These are phyloP conservation scores for Fraxinus angustifolia DNA, from an alignment of 305 asterid genomes.

Conservation along the genomic window DNA sequence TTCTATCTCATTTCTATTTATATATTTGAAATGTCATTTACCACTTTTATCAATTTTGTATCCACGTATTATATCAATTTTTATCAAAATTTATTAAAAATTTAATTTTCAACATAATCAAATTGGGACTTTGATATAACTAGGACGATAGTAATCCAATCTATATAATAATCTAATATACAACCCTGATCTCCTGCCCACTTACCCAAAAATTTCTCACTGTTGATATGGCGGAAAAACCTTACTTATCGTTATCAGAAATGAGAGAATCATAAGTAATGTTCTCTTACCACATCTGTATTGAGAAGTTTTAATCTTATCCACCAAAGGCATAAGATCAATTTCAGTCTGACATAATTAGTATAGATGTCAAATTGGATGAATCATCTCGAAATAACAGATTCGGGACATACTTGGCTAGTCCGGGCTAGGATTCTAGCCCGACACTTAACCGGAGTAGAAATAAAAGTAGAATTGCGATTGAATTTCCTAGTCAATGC, in stretches of 20 bases:
- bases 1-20: too few species aligned
- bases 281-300: neutral
- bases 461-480: too few species aligned
- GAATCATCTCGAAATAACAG: neutral
- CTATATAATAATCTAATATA: too few species aligned
- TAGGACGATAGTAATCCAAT: neutral
- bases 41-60: neutral
- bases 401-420: neutral
- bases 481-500: neutral
- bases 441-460: neutral
- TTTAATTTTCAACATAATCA: too few species aligned
- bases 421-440: neutral
- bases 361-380: neutral
- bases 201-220: neutral
- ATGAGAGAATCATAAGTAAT: neutral
- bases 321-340: neutral
- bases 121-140: neutral
- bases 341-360: neutral
- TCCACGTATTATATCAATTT: neutral
- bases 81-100: too few species aligned
- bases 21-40: too few species aligned
- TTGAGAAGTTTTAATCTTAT: neutral
- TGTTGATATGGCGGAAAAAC: too few species aligned
- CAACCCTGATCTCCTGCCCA: neutral
- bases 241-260: neutral